These are phyloP conservation scores for Komagataella phaffii DNA, from an alignment of 805 yeast genomes.

Conservation along the genomic window DNA sequence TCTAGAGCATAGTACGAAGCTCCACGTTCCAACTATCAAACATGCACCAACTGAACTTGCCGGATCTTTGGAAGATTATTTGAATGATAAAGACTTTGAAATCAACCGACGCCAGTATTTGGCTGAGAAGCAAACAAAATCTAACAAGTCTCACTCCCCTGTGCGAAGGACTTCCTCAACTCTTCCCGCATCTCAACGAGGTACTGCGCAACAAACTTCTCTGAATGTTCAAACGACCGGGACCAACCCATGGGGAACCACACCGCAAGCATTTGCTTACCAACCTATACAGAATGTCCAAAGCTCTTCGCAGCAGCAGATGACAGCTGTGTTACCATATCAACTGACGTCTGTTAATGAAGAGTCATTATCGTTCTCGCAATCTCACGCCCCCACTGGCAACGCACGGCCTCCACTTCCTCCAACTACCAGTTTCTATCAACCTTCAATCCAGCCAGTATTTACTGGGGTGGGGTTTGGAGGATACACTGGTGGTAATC, in stretches of 20 bases:
- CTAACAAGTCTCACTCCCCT: background rate
- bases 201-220: background rate
- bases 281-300: background rate
- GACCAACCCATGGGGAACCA: constrained; percentile 12
- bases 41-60: constrained; percentile 96
- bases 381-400: background rate
- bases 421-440: background rate
- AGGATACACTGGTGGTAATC: constrained; percentile 20
- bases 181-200: background rate
- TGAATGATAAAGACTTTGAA: constrained; percentile 79
- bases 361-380: background rate
- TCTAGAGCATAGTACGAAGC: constrained; percentile 71
- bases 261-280: background rate
- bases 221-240: constrained; percentile 14
- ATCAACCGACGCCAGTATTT: constrained; percentile 64
- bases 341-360: constrained; percentile 1
- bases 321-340: background rate
- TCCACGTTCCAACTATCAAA: constrained; percentile 89
- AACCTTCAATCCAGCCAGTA: constrained; percentile 13
- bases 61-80: constrained; percentile 73
- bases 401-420: constrained; percentile 2
- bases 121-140: constrained; percentile 42
- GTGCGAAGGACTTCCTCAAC: background rate
- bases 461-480: constrained; percentile 52
- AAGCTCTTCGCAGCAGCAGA: constrained; percentile 3